Conservation (phyloP, 768 basidiomycete species). For the Podaxis sp. region DNA sequence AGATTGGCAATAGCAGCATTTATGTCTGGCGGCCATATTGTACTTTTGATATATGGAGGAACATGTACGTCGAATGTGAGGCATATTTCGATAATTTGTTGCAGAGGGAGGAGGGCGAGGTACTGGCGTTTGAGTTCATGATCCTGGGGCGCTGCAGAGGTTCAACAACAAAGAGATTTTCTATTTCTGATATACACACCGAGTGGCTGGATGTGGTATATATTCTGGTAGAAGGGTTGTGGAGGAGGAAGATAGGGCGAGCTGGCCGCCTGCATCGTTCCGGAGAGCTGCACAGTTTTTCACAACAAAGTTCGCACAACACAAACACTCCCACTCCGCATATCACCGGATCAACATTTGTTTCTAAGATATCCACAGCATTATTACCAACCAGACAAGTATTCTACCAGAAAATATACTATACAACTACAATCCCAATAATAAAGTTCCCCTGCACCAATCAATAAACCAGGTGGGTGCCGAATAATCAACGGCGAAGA, state of each 20-base stretch:
- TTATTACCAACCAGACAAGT: background rate
- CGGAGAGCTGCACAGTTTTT: conserved; percentile 72
- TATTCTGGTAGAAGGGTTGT: conserved; percentile 34
- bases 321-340: conserved; percentile 12
- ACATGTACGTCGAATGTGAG: conserved; percentile 69
- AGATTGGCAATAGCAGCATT: conserved; percentile 59
- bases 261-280: conserved; percentile 57
- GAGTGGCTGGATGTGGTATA: conserved; percentile 32
- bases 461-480: background rate
- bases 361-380: background rate
- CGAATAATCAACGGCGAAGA: background rate
- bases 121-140: conserved; percentile 72
- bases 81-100: conserved; percentile 80
- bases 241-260: conserved; percentile 35
- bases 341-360: conserved; percentile 9
- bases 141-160: conserved; percentile 35
- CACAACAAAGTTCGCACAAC: conserved; percentile 55
- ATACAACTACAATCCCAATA: conserved; percentile 3
- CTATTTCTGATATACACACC: conserved; percentile 22
- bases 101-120: conserved; percentile 60
- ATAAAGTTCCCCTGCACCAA: background rate
- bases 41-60: conserved; percentile 57
- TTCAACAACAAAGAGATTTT: conserved; percentile 16
- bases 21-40: conserved; percentile 75
- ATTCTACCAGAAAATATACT: conserved; percentile 1